These are phyloP conservation scores for Anaeramoeba flamelloides DNA, from an alignment of 78 protist species.

Conservation along the genomic window DNA sequence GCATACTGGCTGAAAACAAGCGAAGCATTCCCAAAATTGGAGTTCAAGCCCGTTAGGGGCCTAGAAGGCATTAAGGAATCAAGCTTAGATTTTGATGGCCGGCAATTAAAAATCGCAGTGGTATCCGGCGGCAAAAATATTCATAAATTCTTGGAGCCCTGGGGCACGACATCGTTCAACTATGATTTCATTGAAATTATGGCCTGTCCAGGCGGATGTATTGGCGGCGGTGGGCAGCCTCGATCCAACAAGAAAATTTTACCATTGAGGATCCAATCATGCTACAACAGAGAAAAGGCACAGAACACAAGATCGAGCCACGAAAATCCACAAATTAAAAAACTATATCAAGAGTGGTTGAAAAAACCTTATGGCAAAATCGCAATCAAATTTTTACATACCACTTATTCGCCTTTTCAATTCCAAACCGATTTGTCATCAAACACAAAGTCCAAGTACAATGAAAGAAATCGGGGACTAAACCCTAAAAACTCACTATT, in stretches of 20 bases:
- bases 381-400: background rate
- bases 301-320: background rate
- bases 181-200: conserved; percentile 57
- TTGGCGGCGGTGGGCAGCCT: conserved; percentile 51
- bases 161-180: background rate
- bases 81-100: background rate
- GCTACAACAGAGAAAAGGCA: background rate
- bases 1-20: background rate
- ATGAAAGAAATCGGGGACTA: background rate
- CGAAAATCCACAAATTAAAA: background rate
- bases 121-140: conserved; percentile 82
- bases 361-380: background rate
- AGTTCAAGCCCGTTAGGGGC: conserved; percentile 1
- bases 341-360: background rate
- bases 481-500: background rate
- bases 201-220: conserved; percentile 71
- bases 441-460: background rate
- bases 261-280: background rate
- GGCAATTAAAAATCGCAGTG: conserved; percentile 15
- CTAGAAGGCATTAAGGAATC: conserved; percentile 24
- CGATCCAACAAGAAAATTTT: background rate
- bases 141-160: conserved; percentile 61
- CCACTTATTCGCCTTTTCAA: background rate
- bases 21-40: background rate
- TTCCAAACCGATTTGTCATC: background rate